A percentile compares a stretch with the other conserved stretches of the same genome.
phyloP scores from a whole-genome alignment of 352 stramenopile genomes.

The Globisporangium camurandrum region DNA sequence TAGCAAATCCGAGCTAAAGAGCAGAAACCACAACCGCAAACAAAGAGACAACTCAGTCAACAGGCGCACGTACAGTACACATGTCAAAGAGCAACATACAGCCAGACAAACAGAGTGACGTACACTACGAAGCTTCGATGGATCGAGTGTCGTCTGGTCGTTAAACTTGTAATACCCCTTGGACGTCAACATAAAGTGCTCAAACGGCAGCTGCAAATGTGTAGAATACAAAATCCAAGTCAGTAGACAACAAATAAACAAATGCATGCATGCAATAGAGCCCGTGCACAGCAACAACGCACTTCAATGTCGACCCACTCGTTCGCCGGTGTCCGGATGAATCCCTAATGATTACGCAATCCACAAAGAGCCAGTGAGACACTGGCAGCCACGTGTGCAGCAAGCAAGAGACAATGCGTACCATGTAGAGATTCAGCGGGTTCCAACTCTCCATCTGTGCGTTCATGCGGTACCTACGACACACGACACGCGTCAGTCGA shows the following conservation, averaged over 20 bases:
- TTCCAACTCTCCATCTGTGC: slow-evolving; percentile 85
- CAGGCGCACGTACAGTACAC: too few relatives aligned
- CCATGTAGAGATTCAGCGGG: slow-evolving; percentile 83
- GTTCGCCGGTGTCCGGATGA: slow-evolving; percentile 71
- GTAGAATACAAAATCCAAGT: neutral
- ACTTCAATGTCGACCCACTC: slow-evolving; percentile 82
- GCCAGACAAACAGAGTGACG: neutral
- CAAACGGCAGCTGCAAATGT: slow-evolving; percentile 50
- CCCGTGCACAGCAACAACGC: neutral
- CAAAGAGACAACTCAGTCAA: neutral
- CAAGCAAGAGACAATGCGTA: slow-evolving; percentile 11
- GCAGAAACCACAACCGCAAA: too few relatives aligned
- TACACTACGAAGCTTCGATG: slow-evolving; percentile 71
- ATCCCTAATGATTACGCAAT: slow-evolving; percentile 55
- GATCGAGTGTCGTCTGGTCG: slow-evolving; percentile 66
- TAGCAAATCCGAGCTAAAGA: slow-evolving; percentile 69
- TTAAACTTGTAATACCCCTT: slow-evolving; percentile 81
- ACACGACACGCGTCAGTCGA: neutral
- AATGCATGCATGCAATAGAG: neutral
- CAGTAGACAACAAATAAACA: neutral
- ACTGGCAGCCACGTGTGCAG: neutral
- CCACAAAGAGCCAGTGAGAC: neutral
- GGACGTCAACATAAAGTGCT: slow-evolving; percentile 72
- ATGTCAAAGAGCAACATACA: neutral
- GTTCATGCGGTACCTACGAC: slow-evolving; percentile 65